Percentiles rank a stretch among this genome's conserved stretches.
Evolutionary conservation across 768 basidiomycete genomes (phyloP).

Genomic region (Lactifluus rugatus): DNA sequence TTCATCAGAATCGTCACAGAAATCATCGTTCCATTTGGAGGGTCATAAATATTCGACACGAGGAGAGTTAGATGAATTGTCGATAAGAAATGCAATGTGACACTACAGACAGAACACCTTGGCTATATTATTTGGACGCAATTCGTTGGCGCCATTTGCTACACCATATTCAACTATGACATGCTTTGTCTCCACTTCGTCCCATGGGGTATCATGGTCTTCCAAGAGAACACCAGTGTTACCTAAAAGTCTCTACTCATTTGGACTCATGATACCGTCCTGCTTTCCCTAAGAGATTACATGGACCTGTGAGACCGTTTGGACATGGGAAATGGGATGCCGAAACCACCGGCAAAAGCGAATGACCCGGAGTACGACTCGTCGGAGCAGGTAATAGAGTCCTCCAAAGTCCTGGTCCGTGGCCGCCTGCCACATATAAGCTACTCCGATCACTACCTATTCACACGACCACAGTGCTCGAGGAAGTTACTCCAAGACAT

Average conservation of each 20-base stretch:
- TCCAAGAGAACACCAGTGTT: too few relatives aligned
- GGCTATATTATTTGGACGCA: not conserved
- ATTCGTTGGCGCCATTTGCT: not conserved
- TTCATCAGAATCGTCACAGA: slow-evolving; percentile 53
- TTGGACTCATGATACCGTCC: too few relatives aligned
- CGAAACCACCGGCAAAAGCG: too few relatives aligned
- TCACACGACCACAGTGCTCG: too few relatives aligned
- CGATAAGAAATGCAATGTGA: slow-evolving; percentile 18
- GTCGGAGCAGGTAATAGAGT: not conserved
- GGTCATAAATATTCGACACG: slow-evolving; percentile 39
- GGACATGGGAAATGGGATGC: too few relatives aligned
- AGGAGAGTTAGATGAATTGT: slow-evolving; percentile 29
- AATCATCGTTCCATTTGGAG: slow-evolving; percentile 39
- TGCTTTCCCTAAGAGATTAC: too few relatives aligned
- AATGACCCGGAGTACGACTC: too few relatives aligned
- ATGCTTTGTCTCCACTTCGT: too few relatives aligned
- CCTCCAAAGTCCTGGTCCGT: not conserved
- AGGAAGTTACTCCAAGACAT: not conserved
- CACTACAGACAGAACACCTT: not conserved
- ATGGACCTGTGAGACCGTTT: too few relatives aligned
- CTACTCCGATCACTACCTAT: not conserved
- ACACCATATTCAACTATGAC: too few relatives aligned
- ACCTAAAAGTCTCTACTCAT: too few relatives aligned
- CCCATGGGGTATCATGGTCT: too few relatives aligned
- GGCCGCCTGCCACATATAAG: not conserved